Base-by-base conservation (phyloP, 2,329 filamentous ascomycete genomes). In the Elsinoe arachidis region DNA sequence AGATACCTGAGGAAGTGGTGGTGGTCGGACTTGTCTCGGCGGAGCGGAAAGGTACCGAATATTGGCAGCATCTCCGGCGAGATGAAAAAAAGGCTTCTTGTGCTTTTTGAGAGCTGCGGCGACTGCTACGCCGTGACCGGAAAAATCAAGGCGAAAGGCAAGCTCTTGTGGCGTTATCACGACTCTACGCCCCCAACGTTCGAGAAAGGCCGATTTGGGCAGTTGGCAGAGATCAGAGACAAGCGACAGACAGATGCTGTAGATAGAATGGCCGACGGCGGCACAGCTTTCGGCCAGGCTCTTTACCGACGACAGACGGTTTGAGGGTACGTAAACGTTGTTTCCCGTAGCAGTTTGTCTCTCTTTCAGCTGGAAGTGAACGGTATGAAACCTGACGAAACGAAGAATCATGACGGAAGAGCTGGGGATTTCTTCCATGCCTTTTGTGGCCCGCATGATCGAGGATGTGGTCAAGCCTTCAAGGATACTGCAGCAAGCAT, bases 131-230 rank as follows among this genome's bases (percentile, higher is more conserved):
- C 41, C 41, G n/a, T 46, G 41, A 46, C 41, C 41, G 41, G 41
- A 46, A 46, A 23, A 46, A 30, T 46, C 11, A 26, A 46, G 41
- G 41, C 41, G 41, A 46, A 30, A 46, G 41, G 41, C 41, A 46
- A 46, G 41, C 41, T 23, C 41, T 39, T 46, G 41, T 46, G 41
- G 41, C 41, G 41, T 46, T 46, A 23, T 46, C 41, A 46, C 41
- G 19, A 46, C 26, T 23, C 9, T 26, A 46, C 41, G 41, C 41
- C 41, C 19, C 19, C 41, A 46, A 46, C 41, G 41, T 46, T 46
- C 41, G 41, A 46, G 41, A 46, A 30, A 19, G 41, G 41, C 19
- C 41, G 4, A 23, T 46, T 26, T 14, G 41, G 41, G 41, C 41
- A 43, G n/a, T 17, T 43, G 38, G 14, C 14, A 43, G n/a, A 43